These are phyloP conservation scores for Trichocladium antarcticum DNA, from an alignment of 495 filamentous ascomycete genomes.

Conservation along the genomic window DNA sequence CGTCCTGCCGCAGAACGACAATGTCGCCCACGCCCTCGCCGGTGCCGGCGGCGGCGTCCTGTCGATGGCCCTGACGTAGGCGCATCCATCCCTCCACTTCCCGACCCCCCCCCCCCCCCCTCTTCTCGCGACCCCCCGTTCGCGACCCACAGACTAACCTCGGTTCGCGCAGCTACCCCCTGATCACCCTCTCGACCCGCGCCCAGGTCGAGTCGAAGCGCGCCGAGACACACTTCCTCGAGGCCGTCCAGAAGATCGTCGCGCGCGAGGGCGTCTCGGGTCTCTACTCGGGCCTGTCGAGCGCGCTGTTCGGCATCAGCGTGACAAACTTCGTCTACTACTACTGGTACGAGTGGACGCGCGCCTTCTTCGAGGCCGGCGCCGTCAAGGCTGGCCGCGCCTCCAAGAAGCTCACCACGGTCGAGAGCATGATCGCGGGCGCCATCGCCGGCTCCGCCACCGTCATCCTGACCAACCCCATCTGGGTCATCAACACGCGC, in stretches of 20 bases:
- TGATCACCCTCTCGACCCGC: slow-evolving; percentile 94
- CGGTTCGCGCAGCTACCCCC: slow-evolving; percentile 53
- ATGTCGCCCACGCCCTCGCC: slow-evolving; percentile 79
- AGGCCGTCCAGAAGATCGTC: slow-evolving; percentile 76
- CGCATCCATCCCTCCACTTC: no score
- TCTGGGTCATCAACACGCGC: slow-evolving; percentile 97
- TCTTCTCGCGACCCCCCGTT: slow-evolving; percentile 1
- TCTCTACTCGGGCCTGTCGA: slow-evolving; percentile 81
- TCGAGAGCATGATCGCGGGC: slow-evolving; percentile 87
- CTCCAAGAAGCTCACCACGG: slow-evolving; percentile 71
- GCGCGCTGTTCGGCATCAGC: slow-evolving; percentile 91
- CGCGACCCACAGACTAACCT: not conserved
- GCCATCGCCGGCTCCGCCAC: slow-evolving; percentile 92
- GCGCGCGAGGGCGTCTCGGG: slow-evolving; percentile 80
- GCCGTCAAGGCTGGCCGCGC: slow-evolving; percentile 62
- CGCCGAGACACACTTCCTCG: slow-evolving; percentile 66
- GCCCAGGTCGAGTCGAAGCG: slow-evolving; percentile 96
- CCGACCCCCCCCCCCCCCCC: not conserved
- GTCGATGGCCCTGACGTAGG: slow-evolving; percentile 88
- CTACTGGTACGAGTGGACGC: slow-evolving; percentile 99
- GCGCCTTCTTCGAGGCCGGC: slow-evolving; percentile 75
- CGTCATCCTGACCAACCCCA: slow-evolving; percentile 91
- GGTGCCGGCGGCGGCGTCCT: slow-evolving; percentile 86
- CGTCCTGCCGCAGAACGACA: slow-evolving; percentile 63
- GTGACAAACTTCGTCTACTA: slow-evolving; percentile 99